Evolutionary conservation across 768 basidiomycete genomes (phyloP).

Genomic region (Baorangia bicolor): DNA sequence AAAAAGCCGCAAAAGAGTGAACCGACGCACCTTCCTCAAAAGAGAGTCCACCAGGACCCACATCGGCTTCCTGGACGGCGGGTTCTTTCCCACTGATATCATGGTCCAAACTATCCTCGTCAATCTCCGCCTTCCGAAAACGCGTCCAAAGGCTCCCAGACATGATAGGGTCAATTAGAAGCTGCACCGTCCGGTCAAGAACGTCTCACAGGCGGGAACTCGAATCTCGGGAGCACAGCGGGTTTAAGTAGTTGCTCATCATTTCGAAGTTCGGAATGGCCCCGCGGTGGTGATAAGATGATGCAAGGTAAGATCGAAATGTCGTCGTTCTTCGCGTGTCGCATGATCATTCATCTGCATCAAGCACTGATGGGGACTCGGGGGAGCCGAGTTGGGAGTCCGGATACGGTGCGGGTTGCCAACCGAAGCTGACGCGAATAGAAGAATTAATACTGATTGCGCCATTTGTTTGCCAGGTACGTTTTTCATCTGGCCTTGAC

Average conservation of each 20-base stretch:
- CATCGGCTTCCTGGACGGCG: constrained; percentile 3
- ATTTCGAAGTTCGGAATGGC: neutral
- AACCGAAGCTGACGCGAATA: neutral
- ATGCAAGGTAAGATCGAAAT: neutral
- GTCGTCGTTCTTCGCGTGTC: neutral
- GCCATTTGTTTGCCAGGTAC: neutral
- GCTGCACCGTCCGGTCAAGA: neutral
- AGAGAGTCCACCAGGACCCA: constrained; percentile 44
- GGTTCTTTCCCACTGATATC: neutral
- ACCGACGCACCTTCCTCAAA: constrained; percentile 44
- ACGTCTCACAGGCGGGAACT: too few relatives aligned
- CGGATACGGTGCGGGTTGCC: neutral
- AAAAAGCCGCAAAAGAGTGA: neutral
- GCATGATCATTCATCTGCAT: too few relatives aligned
- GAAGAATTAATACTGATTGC: neutral
- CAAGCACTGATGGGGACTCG: too few relatives aligned
- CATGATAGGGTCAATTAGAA: neutral
- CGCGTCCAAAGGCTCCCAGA: neutral
- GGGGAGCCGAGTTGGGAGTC: neutral
- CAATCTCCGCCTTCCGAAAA: neutral
- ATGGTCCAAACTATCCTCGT: neutral
- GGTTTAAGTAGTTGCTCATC: neutral
- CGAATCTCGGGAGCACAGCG: neutral
- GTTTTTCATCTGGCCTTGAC: neutral
- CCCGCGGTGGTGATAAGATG: neutral